Percentiles rank a stretch among this genome's conserved stretches.
These are phyloP conservation scores for Helotiales sp. DNA, from an alignment of 2,329 filamentous ascomycete genomes.

Conservation along the genomic window DNA sequence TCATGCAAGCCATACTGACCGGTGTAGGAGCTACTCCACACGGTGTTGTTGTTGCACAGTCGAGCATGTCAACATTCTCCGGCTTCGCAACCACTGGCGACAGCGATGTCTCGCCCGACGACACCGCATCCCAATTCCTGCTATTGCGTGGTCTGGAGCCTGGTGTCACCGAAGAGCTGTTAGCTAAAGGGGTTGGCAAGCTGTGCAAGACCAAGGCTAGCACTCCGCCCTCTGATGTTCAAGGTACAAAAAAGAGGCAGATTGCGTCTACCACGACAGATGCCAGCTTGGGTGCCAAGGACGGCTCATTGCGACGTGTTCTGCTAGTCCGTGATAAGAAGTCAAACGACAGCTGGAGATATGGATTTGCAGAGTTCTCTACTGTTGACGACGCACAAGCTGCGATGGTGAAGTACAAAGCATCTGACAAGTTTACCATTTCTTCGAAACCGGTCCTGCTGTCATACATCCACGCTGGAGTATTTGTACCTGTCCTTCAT, in stretches of 20 bases:
- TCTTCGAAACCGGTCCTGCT: conserved; percentile 70
- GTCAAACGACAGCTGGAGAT: conserved; percentile 73
- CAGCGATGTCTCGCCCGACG: conserved; percentile 53
- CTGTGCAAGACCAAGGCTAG: conserved; percentile 60
- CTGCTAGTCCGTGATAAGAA: conserved; percentile 73
- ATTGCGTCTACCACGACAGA: conserved; percentile 54
- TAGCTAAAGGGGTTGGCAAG: conserved; percentile 72
- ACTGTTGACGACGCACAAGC: conserved; percentile 74
- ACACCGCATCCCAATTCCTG: conserved; percentile 65
- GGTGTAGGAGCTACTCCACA: conserved; percentile 34
- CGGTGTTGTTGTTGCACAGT: conserved; percentile 36
- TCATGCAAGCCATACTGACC: conserved; percentile 25
- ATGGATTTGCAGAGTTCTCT: conserved; percentile 82
- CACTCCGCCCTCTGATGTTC: conserved; percentile 37
- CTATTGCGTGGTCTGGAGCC: conserved; percentile 71
- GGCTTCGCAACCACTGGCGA: conserved; percentile 52
- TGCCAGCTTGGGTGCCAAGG: conserved; percentile 60
- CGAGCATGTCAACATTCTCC: conserved; percentile 39
- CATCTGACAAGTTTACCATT: conserved; percentile 75
- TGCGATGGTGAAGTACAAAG: conserved; percentile 70
- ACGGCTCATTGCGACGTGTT: conserved; percentile 73
- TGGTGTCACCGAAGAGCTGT: conserved; percentile 69
- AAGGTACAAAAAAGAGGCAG: conserved; percentile 42
- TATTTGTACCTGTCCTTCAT: conserved; percentile 74
- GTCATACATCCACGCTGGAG: conserved; percentile 79